Base-by-base conservation (phyloP, 1,139 yeast genomes). In the Lodderomyces orthopsilosis region DNA sequence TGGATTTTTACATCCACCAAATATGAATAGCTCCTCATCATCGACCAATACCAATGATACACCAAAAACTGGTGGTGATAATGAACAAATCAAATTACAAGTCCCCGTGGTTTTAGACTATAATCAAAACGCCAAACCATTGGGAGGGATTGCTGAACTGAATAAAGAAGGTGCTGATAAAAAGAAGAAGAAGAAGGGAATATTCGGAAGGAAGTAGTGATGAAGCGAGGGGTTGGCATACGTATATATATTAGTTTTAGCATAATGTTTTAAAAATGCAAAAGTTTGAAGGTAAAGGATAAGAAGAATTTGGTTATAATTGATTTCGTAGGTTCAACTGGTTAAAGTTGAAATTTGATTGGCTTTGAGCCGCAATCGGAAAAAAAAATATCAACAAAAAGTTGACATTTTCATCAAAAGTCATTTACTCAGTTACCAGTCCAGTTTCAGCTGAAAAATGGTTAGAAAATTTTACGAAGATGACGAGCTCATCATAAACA, bases 401-500 rank as follows among this genome's bases (percentile, higher is more conserved):
- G n/a, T n/a, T n/a, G n/a, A n/a, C n/a, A n/a, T n/a, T n/a, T n/a
- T n/a, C n/a, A n/a, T n/a, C n/a, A n/a, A n/a, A n/a, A n/a, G n/a
- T n/a, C n/a, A n/a, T n/a, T n/a, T n/a, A n/a, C n/a, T n/a, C n/a
- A n/a, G n/a, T n/a, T n/a, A n/a, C n/a, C n/a, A n/a, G n/a, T n/a
- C n/a, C n/a, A n/a, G n/a, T n/a, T 24, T 24, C n/a, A 24, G 27
- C n/a, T n/a, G n/a, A n/a, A n/a, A n/a, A n/a, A 37, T 37, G 40
- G 35, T 17, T 14, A 66, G 82, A 59, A 61, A 70, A 0, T 79
- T 79, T 54, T 79, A 79, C 50, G 73, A 71, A 49, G 79, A 77
- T 52, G 81, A 77, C 47, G 80, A 75, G 48, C 62, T 61, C 28
- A 59, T 68, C 36, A 51, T 66, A 26, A 68, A 73, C 45, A 72